Evolutionary conservation across 1,139 yeast species (phyloP), one percentile per base, ranked within the genome.

Genomic region (Candida gigantensis): DNA sequence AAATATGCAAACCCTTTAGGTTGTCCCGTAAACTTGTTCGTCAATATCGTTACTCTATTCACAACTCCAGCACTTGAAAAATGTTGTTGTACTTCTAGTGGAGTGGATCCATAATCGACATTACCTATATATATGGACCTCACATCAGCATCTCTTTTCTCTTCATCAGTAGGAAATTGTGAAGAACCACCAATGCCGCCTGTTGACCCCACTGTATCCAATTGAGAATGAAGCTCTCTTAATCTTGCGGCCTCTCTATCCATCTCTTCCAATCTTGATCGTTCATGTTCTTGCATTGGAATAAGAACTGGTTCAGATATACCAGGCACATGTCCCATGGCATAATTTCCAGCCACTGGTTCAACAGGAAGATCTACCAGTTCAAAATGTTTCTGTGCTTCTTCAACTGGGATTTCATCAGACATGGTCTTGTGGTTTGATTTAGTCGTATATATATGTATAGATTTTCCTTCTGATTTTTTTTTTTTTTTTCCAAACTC

Each of bases 1-100:
- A 87, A 74, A 58, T 86, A 87, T 1, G 95, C 96, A 62, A 74
- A 86, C 4, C 96, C 96, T 58, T 84, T 85, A 27, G 96, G 94
- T 45, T 74, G 80, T 2, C 95, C 94, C 0, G 90, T 79, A 52
- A 64, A 68, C 53, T 79, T 81, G 62, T 87, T 84, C 46, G 75
- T 68, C 57, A 84, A 64, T 37, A 90, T 84, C 1, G 96, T 90
- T 26, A 90, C 90, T 49, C 97, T 72, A 51, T 87, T 83, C 33
- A 90, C 86, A 3, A 75, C 72, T 1, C 97, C 97, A 40, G 84
- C 81, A 7, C 75, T 60, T 35, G 79, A 74, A 60, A 90, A 88
- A 49, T 83, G 86, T 37, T 82, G 80, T 55, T 88, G 94, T 27
- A 90, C 68, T 51, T 85, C 92, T 44, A 82, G 80, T 7, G 96